Percentiles rank a stretch among this genome's conserved stretches.
Evolutionary conservation across 2,329 filamentous ascomycete species (phyloP).

Genomic region (Talaromyces sp.): DNA sequence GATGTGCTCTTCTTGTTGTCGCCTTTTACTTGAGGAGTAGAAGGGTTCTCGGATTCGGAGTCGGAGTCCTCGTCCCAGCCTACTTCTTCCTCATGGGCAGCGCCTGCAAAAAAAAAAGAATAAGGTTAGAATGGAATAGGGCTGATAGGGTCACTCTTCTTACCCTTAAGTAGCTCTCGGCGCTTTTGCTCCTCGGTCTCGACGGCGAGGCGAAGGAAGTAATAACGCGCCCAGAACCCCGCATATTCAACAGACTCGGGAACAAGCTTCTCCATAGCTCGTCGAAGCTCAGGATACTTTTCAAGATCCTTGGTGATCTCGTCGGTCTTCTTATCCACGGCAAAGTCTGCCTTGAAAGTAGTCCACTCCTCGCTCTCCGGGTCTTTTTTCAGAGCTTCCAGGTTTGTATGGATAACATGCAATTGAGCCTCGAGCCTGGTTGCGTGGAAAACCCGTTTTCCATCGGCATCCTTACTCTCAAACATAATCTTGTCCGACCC

Average conservation of each 20-base stretch:
- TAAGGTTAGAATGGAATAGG: conserved; percentile 1
- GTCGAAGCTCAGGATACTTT: conserved; percentile 77
- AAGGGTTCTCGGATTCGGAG: conserved; percentile 41
- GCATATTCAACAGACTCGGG: conserved; percentile 85
- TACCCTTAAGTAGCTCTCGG: conserved; percentile 87
- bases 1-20: conserved; percentile 28
- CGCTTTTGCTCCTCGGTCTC: conserved; percentile 88
- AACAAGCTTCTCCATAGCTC: conserved; percentile 94
- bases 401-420: conserved; percentile 85
- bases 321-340: conserved; percentile 77
- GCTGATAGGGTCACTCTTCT: conserved; percentile 19
- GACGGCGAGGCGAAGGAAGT: conserved; percentile 87
- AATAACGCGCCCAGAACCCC: conserved; percentile 92
- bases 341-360: conserved; percentile 68
- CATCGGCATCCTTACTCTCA: conserved; percentile 84
- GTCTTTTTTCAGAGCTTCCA: conserved; percentile 78
- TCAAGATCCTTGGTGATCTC: conserved; percentile 77
- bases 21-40: conserved; percentile 41
- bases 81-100: conserved; percentile 67
- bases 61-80: conserved; percentile 70
- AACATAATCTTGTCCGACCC: conserved; percentile 66
- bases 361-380: conserved; percentile 71
- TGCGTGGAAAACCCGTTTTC: conserved; percentile 90
- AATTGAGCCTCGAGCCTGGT: conserved; percentile 93
- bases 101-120: not conserved